Base-by-base conservation (phyloP, 2,329 filamentous ascomycete species). In the Pseudogymnoascus sp. region DNA sequence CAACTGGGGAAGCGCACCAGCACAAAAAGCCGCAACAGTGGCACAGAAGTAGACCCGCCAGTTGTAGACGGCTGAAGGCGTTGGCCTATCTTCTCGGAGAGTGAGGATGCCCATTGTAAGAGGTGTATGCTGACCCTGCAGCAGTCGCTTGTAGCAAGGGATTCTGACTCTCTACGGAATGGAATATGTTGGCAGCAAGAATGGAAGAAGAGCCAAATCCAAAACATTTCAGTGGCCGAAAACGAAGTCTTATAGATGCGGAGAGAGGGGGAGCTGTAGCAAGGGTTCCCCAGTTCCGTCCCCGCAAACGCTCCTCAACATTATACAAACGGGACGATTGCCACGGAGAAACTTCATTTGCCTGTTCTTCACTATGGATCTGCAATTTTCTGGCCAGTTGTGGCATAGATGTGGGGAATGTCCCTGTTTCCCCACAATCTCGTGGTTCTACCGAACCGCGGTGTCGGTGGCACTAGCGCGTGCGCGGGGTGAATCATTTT, bases 1-100 rank as follows among this genome's bases (percentile, higher is more conserved):
- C n/a, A 57, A 23, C 63, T 81, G 81, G 61, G 79, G 80, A 59
- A 83, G 82, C 69, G 77, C 80, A 68, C 79, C 81, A 35, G 81
- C 77, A 28, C 79, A 79, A 61, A 81, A 81, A 2, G 80, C 82
- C 19, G 80, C 80, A 21, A 81, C 73, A 45, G 75, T 73, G 8
- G 81, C 80, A 64, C 76, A 81, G 26, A 71, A 68, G 67, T 83
- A 83, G 61, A 83, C 79, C 38, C 80, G 77, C 80, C 80, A 83
- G 71, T 83, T 83, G 75, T 83, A 83, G 62, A 83, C 79, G 62
- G 74, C 75, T 65, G 74, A 73, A 3, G 80, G 81, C 71, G 80
- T 83, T 34, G 80, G 79, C 72, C 80, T 70, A 66, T 83, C 80
- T 69, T 83, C 80, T 37, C 77, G 76, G 61, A 82, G 74, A 19